Evolutionary conservation across 1,139 yeast species (phyloP), one percentile per base, ranked within the genome.

Genomic region (Trichomonascaceae sp.): DNA sequence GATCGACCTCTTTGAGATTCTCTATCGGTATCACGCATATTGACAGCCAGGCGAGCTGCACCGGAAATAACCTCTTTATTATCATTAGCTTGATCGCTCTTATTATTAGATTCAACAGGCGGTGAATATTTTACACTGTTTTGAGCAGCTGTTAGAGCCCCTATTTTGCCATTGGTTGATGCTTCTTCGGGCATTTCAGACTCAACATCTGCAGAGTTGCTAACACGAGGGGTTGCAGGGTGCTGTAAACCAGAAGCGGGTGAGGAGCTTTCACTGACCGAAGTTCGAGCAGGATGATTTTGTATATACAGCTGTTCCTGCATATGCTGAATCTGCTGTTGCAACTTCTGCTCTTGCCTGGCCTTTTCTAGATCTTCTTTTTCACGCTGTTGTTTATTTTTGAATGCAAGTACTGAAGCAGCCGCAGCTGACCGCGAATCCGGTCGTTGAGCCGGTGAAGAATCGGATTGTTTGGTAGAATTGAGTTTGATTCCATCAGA

Each of bases 331-430:
- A 30, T 27, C 17, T 44, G 52, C 38, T 41, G 39, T 19, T 45
- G 52, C 15, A 43, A 20, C 41, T 46, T 45, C 15, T 45, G 47
- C 43, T 45, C 51, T 19, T 27, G 46, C 24, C 43, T 39, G 24
- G n/a, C 45, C 47, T 30, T 24, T 36, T 49, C 45, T 15, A 27
- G 27, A 3, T 46, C 48, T 47, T 45, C 47, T 39, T 49, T 53
- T 19, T 43, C 49, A 13, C 38, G 47, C 15, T n/a, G 49, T 27
- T 36, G 18, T 19, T 22, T 36, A 17, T 49, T 49, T 53, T 46
- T 50, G 24, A 50, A 52, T n/a, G 57, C 56, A n/a, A 47, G 20
- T 13, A 52, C 47, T 7, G 57, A 49, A 2, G 57, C 55, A 1
- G 51, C 47, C 1, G 55, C 43, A 5, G 55, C 54, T 7, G 51